Evolutionary conservation across 1,284 basidiomycete genomes (phyloP), one percentile per base, ranked within the genome.

Genomic region (Fomitopsis palustris): DNA sequence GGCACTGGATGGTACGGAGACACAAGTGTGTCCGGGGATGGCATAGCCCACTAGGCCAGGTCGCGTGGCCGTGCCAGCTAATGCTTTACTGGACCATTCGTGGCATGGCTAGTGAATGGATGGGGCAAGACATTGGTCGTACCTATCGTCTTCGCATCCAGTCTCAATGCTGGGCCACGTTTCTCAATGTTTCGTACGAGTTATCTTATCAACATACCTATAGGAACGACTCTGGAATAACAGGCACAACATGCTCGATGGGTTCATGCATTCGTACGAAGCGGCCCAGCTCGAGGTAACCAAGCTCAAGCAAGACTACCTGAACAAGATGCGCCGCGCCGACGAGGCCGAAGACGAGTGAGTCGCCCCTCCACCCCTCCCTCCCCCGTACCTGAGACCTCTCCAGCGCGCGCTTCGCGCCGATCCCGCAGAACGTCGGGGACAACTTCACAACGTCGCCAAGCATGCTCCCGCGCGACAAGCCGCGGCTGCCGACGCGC

Each of bases 271-370:
- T 42, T 76, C 81, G 5, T 93, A 91, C 62, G 90, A 92, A 65
- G 75, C 83, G 43, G 77, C 81, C 0, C 79, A 83, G 51, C 75
- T 70, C 35, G 90, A 92, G 81, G 77, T 90, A 17, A 71, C 77
- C 37, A 88, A 88, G 72, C 75, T 93, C 59, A 93, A 90, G 73
- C 82, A 87, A 58, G 78, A 83, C 51, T 95, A 95, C 68, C 71
- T 92, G n/a, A 74, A 79, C 33, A 95, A 94, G 74, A 86, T 83
- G 0, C 83, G 91, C 55, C 81, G 83, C 38, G 93, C 93, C 3
- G 93, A 96, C 65, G 93, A 96, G 70, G 87, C 89, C 29, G 93
- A 94, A 69, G 93, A 96, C 71, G 93, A 95, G 93, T 95, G 74
- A 69, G 90, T 77, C 19, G 38, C 35, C 3, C 3, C 27, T 33